Base-by-base conservation (phyloP, 1,284 basidiomycete genomes). In the Hortiboletus rubellus region DNA sequence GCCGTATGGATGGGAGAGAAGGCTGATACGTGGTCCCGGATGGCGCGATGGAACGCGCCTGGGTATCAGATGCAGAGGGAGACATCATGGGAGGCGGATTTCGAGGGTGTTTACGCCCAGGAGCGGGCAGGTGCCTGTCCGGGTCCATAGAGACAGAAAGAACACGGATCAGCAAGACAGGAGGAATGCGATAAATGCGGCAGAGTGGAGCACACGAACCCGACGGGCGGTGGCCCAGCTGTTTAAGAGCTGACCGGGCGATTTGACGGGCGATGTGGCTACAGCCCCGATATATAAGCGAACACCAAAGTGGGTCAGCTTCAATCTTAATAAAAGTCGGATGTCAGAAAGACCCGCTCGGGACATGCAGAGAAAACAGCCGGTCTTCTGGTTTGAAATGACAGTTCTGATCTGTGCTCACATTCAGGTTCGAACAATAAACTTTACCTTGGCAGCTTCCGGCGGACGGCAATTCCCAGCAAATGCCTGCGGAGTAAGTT, bases 1-100 rank as follows among this genome's bases (percentile, higher is more conserved):
- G 81, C 52, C 82, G 82, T 63, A 89, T 88, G 48, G 87, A 82
- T 12, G 87, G 86, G 34, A 89, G 74, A 12, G 76, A 74, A 6
- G 67, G 76, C 34, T 63, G 70, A 36, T 73, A 73, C 1, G 61
- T 11, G 5, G 62, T 27, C 12, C 57, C 40, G 27, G 71, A 54
- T 41, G 67, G 59, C 0, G 55, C 56, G 52, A 71, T 61, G n/a
- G 60, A 49, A 37, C 71, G 72, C n/a, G 63, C 50, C 17, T 66
- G 72, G 11, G 61, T 47, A 45, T 71, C 69, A 6, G 59, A 40
- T 11, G 51, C 45, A 2, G 70, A 41, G 34, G 65, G 55, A 27
- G 70, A 47, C 55, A 71, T 57, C 43, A 61, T 60, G 33, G 60
- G 52, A 37, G 58, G 61, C 3, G 60, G 63, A 41, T 54, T 45